These are phyloP conservation scores for Scheffersomyces parashehatae DNA, from an alignment of 1,139 yeast genomes.

Conservation along the genomic window DNA sequence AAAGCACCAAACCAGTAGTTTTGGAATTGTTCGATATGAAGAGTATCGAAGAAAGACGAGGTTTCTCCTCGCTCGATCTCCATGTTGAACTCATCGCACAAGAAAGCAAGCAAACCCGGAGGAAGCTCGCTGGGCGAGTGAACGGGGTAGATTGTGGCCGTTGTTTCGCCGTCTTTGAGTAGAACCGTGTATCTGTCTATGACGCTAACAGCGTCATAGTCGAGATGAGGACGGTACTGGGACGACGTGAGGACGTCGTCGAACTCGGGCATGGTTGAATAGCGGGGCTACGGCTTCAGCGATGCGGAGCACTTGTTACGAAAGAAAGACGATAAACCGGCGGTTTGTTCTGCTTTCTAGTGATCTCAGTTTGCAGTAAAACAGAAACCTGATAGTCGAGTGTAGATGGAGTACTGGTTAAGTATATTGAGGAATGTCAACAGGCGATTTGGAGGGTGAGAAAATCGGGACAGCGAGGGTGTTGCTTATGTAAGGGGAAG, in stretches of 20 bases:
- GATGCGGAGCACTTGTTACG: neutral
- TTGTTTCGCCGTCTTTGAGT: conserved; percentile 83
- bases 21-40: conserved; percentile 71
- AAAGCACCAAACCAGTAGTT: conserved; percentile 86
- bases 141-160: conserved; percentile 90
- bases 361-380: conserved; percentile 5
- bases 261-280: conserved; percentile 33
- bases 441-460: conserved; percentile 1
- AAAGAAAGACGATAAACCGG: neutral
- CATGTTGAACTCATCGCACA: conserved; percentile 91
- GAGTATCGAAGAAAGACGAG: conserved; percentile 77
- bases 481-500: neutral
- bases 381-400: neutral
- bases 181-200: conserved; percentile 61
- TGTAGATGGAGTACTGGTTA: conserved; percentile 12
- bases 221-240: conserved; percentile 37
- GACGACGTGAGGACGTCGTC: conserved; percentile 37
- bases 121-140: conserved; percentile 67
- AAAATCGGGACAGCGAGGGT: neutral
- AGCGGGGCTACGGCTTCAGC: neutral
- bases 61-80: conserved; percentile 91
- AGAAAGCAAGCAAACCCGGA: conserved; percentile 70
- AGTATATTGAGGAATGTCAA: conserved; percentile 29
- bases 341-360: neutral
- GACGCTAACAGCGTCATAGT: conserved; percentile 32